Percentiles rank a stretch among this genome's conserved stretches.
Evolutionary conservation across 2,329 filamentous ascomycete species (phyloP).

Genomic region (Lachnellula arida): DNA sequence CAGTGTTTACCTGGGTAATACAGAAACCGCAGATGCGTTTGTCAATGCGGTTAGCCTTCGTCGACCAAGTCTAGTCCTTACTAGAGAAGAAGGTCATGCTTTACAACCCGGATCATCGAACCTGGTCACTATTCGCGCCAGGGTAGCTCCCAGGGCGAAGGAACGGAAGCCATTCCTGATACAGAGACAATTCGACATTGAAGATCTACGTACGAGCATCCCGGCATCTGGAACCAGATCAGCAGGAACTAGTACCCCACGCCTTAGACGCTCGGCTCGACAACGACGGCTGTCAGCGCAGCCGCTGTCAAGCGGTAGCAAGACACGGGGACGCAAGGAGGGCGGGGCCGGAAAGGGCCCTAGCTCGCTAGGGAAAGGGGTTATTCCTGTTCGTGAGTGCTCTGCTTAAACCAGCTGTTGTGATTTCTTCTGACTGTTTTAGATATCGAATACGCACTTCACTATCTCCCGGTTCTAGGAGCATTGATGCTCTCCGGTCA

Average conservation of each 20-base stretch:
- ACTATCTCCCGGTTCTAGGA: constrained; percentile 49
- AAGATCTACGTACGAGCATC: constrained; percentile 41
- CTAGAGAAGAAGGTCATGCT: constrained; percentile 1
- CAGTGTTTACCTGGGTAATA: constrained; percentile 38
- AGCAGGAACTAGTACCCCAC: not conserved
- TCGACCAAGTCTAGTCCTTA: constrained; percentile 24
- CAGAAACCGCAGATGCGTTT: constrained; percentile 41
- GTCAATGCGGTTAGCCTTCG: constrained; percentile 41
- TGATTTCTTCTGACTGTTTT: not conserved
- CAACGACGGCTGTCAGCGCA: constrained; percentile 17
- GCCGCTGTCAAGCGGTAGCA: not conserved
- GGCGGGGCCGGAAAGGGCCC: not conserved
- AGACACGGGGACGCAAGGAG: not conserved
- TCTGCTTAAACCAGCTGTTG: not conserved
- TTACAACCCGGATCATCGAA: not conserved
- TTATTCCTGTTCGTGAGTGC: constrained; percentile 45
- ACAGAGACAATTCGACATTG: constrained; percentile 46
- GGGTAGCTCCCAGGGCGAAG: constrained; percentile 38
- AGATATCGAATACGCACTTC: constrained; percentile 46
- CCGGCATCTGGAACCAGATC: constrained; percentile 32
- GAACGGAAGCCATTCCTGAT: constrained; percentile 44
- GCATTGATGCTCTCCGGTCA: constrained; percentile 51
- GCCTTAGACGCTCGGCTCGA: constrained; percentile 18
- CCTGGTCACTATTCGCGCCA: constrained; percentile 38
- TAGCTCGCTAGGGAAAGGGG: constrained; percentile 14